Percentiles rank a stretch among this genome's conserved stretches.
Conservation (phyloP, 305 asterid species). For the Nicotiana rustica region DNA sequence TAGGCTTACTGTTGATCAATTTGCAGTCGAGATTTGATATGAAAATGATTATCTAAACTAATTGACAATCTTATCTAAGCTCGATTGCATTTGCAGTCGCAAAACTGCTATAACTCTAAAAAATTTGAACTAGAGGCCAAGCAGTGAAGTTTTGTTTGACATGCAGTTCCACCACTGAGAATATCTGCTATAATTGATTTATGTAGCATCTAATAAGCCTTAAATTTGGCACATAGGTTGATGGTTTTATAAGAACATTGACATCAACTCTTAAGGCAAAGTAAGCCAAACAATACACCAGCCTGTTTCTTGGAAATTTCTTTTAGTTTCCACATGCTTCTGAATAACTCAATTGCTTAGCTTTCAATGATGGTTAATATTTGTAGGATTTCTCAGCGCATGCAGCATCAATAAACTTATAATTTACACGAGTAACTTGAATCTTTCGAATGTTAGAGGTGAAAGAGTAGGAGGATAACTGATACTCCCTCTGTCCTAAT, state of each 20-base stretch:
- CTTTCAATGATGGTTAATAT: not conserved
- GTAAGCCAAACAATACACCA: not conserved
- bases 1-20: conserved; percentile 18
- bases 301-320: conserved; percentile 23
- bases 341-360: not conserved
- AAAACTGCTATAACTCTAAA: not conserved
- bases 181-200: not conserved
- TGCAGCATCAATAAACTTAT: conserved; percentile 16
- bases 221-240: not conserved
- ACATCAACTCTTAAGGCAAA: not conserved
- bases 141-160: conserved; percentile 15
- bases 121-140: conserved; percentile 17
- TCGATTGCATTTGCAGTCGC: conserved; percentile 1
- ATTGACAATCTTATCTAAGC: conserved; percentile 11
- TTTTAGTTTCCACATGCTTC: not conserved
- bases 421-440: not conserved
- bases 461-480: not conserved
- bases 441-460: not conserved
- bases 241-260: not conserved
- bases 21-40: conserved; percentile 2
- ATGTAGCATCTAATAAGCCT: conserved; percentile 10
- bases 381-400: conserved; percentile 26
- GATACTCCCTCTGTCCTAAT: not conserved
- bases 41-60: not conserved
- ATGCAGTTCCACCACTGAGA: conserved; percentile 15